Evolutionary conservation across 345 rosid species (phyloP), one percentile per base, ranked within the genome.

Genomic region (Raphanus raphanistrum): DNA sequence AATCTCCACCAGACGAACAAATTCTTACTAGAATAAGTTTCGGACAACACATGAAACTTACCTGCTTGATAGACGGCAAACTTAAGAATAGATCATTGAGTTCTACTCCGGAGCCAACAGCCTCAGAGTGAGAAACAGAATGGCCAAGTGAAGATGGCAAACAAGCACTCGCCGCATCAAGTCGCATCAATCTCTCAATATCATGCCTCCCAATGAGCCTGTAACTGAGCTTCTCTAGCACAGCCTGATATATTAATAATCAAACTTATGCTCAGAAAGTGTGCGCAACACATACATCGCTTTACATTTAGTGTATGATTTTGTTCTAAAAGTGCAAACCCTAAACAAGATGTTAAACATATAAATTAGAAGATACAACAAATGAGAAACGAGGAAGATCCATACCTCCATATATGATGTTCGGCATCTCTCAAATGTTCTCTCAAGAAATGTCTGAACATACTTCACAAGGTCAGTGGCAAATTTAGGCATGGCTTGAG

Each of bases 401-500:
- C 86, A 35, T 79, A 74, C 99, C 97, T 95, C 99, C 90, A 84
- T 92, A 80, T 95, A 95, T 79, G 98, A 90, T 72, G 98, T 89
- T 66, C 98, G 92, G 52, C 99, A 95, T 87, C 98, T 89, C 85
- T 95, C 99, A 79, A 88, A 92, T 54, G 99, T 90, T 71, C 99
- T 90, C 88, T 95, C 98, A 25, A 95, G 90, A 85, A 92, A 93
- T 32, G 98, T 90, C 83, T 95, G 97, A 83, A 95, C 97, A 85
- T 84, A 87, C 80, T 89, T 91, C 81, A 93, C 94, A 79, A 92
- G 91, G 72, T 92, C 99, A 28, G 88, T 78, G 79, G 99, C 85
- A 91, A 95, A 95, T 85, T 92, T 95, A 63, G 99, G 99, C 98
- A 95, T 88, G 66, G 98, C 97, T 87, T 95, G 98, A 78, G 99